Evolutionary conservation across 768 basidiomycete genomes (phyloP).

Genomic region (Boletus eberwhitei): DNA sequence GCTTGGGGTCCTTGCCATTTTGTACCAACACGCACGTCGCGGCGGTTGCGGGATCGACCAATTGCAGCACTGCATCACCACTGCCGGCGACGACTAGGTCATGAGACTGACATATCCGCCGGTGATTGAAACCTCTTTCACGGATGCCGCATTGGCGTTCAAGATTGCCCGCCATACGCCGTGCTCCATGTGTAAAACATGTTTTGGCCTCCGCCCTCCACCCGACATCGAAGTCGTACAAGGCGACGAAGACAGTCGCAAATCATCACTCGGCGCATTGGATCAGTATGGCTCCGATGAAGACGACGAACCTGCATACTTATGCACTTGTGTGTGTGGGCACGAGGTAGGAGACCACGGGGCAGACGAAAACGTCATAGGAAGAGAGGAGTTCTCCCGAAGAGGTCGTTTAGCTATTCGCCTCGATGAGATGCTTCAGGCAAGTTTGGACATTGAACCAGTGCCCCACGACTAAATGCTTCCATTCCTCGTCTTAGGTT

Average conservation of each 20-base stretch:
- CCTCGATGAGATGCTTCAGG: slow-evolving; percentile 80
- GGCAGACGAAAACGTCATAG: slow-evolving; percentile 55
- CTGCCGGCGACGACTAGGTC: slow-evolving; percentile 2
- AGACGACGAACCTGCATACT: slow-evolving; percentile 53
- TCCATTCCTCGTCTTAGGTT: slow-evolving; percentile 19
- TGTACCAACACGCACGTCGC: not conserved
- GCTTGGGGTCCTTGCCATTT: slow-evolving; percentile 7
- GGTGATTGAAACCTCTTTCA: slow-evolving; percentile 49
- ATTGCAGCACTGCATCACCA: not conserved
- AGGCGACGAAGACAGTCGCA: slow-evolving; percentile 41
- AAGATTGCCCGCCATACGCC: slow-evolving; percentile 83
- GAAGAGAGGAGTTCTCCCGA: slow-evolving; percentile 64
- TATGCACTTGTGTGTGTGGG: slow-evolving; percentile 65
- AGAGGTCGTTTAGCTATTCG: slow-evolving; percentile 72
- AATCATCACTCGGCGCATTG: slow-evolving; percentile 50
- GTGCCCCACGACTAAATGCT: slow-evolving; percentile 11
- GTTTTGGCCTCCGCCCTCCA: slow-evolving; percentile 69
- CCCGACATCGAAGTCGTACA: slow-evolving; percentile 54
- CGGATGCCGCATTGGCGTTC: slow-evolving; percentile 50
- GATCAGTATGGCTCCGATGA: slow-evolving; percentile 72
- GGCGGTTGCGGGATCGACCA: not conserved
- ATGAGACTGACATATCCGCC: slow-evolving; percentile 73
- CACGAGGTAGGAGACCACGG: slow-evolving; percentile 65
- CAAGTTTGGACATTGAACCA: slow-evolving; percentile 27
- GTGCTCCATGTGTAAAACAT: slow-evolving; percentile 64